A percentile compares a stretch with the other conserved stretches of the same genome.
These are phyloP conservation scores for Carex cristatella DNA, from an alignment of 176 grass and related monocot species.

Conservation along the genomic window DNA sequence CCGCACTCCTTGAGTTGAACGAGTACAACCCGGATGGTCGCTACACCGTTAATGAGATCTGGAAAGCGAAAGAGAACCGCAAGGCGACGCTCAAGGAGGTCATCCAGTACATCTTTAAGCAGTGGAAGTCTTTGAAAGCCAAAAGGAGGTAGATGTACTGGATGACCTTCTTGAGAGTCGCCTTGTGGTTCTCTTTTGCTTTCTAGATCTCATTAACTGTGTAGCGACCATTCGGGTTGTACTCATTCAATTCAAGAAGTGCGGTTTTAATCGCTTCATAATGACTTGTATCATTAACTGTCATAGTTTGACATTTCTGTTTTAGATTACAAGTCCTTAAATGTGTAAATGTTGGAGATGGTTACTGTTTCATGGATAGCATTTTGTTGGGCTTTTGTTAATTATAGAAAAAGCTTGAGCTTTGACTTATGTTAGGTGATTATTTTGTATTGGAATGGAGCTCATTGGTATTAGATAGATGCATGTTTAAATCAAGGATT, in stretches of 20 bases:
- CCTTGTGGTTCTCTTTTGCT: conserved; percentile 42
- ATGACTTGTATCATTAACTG: too few relatives aligned
- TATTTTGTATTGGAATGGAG: neutral
- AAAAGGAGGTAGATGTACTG: conserved; percentile 9
- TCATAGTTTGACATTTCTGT: too few relatives aligned
- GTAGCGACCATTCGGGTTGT: conserved; percentile 47
- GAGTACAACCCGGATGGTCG: conserved; percentile 54
- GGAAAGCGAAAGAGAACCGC: conserved; percentile 43
- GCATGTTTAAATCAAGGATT: neutral
- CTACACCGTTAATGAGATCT: conserved; percentile 44
- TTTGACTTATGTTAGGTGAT: neutral
- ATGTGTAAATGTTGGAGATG: neutral
- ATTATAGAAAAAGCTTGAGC: neutral
- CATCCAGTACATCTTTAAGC: conserved; percentile 37
- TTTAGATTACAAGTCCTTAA: too few relatives aligned
- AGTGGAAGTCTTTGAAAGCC: conserved; percentile 26
- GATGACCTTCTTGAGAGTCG: conserved; percentile 37
- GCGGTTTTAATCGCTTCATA: conserved; percentile 28
- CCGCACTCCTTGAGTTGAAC: conserved; percentile 40
- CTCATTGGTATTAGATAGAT: neutral
- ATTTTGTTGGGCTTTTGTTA: neutral
- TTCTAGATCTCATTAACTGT: conserved; percentile 52
- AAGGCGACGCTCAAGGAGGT: conserved; percentile 45
- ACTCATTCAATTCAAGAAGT: conserved; percentile 51
- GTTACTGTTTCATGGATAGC: neutral